Conservation (phyloP, 345 rosid genomes). For the Eucalyptus tenuipes region DNA sequence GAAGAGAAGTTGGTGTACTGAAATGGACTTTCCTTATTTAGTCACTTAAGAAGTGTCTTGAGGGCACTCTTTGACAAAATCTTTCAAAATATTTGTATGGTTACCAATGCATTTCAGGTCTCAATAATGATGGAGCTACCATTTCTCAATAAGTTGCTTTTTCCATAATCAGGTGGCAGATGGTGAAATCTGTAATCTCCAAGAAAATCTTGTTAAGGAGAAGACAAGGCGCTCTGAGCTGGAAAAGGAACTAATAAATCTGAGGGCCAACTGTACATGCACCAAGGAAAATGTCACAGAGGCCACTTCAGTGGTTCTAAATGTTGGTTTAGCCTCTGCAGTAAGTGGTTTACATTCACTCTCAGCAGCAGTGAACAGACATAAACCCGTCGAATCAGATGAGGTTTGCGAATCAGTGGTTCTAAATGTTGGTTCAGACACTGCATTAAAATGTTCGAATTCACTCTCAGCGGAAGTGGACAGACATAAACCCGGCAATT, state of each 20-base stretch:
- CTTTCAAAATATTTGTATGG: neutral
- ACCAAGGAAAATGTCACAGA: slow-evolving; percentile 9
- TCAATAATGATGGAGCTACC: neutral
- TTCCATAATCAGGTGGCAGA: slow-evolving; percentile 48
- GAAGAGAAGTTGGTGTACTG: neutral
- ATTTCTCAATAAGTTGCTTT: neutral
- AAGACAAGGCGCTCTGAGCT: slow-evolving; percentile 28
- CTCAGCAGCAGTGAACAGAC: neutral
- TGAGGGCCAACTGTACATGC: slow-evolving; percentile 34
- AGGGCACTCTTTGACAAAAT: neutral
- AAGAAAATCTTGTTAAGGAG: slow-evolving; percentile 36
- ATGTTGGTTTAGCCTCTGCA: slow-evolving; percentile 3
- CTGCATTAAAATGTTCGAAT: neutral
- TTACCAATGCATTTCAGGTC: neutral
- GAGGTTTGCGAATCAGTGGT: slow-evolving; percentile 21
- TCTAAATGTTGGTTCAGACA: slow-evolving; percentile 3
- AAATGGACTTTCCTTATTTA: neutral
- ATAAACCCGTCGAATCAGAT: neutral
- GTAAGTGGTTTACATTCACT: neutral
- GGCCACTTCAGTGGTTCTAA: slow-evolving; percentile 1
- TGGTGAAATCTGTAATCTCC: slow-evolving; percentile 36
- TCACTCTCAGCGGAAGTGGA: neutral
- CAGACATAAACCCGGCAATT: neutral
- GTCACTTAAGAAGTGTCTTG: neutral
- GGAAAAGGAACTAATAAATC: slow-evolving; percentile 35